Evolutionary conservation across 495 filamentous ascomycete genomes (phyloP).

Genomic region (Tuber indicum): DNA sequence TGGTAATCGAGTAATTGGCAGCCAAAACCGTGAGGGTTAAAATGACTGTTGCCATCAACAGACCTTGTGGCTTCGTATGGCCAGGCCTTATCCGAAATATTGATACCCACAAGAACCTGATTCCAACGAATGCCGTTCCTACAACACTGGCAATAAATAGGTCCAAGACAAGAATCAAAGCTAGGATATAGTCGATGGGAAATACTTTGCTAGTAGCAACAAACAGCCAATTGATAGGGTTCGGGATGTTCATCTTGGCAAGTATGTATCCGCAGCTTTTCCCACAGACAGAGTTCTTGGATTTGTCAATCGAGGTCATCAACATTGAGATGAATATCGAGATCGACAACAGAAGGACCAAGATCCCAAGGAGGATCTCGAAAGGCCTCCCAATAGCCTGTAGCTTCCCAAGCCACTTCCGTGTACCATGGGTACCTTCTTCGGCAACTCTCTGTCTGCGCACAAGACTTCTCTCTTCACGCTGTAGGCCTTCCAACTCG

Average conservation of each 20-base stretch:
- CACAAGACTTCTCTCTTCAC: slow-evolving; percentile 86
- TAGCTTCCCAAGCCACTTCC: slow-evolving; percentile 66
- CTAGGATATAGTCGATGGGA: slow-evolving; percentile 86
- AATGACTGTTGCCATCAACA: slow-evolving; percentile 87
- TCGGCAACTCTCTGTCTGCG: slow-evolving; percentile 81
- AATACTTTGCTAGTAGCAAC: slow-evolving; percentile 75
- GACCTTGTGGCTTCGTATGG: slow-evolving; percentile 81
- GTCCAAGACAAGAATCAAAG: slow-evolving; percentile 71
- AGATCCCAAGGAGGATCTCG: slow-evolving; percentile 75
- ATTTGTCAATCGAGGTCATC: slow-evolving; percentile 91
- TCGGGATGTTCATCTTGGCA: slow-evolving; percentile 84
- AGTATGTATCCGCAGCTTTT: slow-evolving; percentile 86
- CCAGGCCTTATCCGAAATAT: slow-evolving; percentile 85
- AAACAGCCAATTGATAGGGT: slow-evolving; percentile 88
- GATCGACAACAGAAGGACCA: slow-evolving; percentile 63
- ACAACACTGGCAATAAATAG: slow-evolving; percentile 81
- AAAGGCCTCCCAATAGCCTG: slow-evolving; percentile 72
- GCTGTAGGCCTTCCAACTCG: slow-evolving; percentile 75
- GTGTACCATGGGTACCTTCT: slow-evolving; percentile 61
- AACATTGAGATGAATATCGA: slow-evolving; percentile 86
- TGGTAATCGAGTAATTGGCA: slow-evolving; percentile 83
- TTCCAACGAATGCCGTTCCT: slow-evolving; percentile 78
- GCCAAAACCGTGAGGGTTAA: slow-evolving; percentile 80
- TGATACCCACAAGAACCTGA: slow-evolving; percentile 89
- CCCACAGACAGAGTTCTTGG: slow-evolving; percentile 88